phyloP scores from a whole-genome alignment of 2,329 filamentous ascomycete genomes.

The Diaporthe caulivora region DNA sequence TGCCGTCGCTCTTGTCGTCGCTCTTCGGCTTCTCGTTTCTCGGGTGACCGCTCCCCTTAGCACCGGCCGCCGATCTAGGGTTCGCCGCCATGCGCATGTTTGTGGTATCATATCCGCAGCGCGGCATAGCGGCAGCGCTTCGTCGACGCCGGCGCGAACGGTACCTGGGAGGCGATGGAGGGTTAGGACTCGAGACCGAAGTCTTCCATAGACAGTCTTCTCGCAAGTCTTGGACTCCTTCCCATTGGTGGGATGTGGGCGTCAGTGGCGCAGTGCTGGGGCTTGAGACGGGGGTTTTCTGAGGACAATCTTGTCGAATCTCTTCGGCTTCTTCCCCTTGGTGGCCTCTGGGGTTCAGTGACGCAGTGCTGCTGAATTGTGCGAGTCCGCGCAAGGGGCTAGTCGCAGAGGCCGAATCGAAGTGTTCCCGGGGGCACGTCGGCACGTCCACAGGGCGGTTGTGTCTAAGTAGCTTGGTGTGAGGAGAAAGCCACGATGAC shows the following conservation, averaged over 20 bases:
- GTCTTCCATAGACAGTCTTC: background rate
- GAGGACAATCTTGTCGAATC: background rate
- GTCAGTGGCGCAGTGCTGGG: no score
- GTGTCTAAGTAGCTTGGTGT: background rate
- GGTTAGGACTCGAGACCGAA: background rate
- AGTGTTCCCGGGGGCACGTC: background rate
- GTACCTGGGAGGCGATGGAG: background rate
- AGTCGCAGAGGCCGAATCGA: background rate
- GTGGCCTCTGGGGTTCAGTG: background rate
- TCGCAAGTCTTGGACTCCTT: background rate
- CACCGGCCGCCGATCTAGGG: conserved; percentile 8
- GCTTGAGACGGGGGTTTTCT: background rate
- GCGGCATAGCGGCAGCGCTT: conserved; percentile 16
- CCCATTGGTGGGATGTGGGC: background rate
- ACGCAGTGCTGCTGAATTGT: background rate
- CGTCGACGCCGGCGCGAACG: background rate
- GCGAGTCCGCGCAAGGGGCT: background rate
- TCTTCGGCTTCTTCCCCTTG: background rate
- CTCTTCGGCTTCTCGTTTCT: background rate
- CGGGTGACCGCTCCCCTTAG: background rate
- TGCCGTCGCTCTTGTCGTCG: background rate
- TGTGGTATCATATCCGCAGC: conserved; percentile 36
- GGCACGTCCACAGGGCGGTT: background rate
- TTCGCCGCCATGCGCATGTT: conserved; percentile 25
- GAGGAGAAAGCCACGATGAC: background rate